phyloP scores from a whole-genome alignment of 176 grass and related monocot species.

The Carex littledalei region DNA sequence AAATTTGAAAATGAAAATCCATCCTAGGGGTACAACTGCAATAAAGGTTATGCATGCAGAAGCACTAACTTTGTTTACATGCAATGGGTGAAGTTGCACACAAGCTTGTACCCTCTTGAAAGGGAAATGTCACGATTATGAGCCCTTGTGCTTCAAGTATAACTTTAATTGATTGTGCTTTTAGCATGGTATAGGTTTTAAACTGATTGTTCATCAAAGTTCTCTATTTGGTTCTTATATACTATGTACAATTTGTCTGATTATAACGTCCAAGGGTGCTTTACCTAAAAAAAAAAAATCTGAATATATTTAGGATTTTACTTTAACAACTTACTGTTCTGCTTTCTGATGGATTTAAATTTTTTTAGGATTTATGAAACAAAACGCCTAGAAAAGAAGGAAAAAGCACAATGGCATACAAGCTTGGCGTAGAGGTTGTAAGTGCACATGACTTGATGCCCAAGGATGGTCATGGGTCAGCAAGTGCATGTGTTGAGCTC shows the following conservation, averaged over 20 bases:
- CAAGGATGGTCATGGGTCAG: conserved; percentile 88
- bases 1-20: background rate
- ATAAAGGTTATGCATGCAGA: background rate
- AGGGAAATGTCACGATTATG: background rate
- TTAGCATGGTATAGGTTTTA: background rate
- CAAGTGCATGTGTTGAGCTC: conserved; percentile 74
- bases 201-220: background rate
- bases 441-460: conserved; percentile 94
- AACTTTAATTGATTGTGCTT: background rate
- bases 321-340: background rate
- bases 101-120: background rate
- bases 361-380: background rate
- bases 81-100: background rate
- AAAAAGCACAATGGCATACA: conserved; percentile 48
- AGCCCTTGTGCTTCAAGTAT: background rate
- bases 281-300: no score
- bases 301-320: background rate
- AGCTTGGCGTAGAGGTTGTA: conserved; percentile 75
- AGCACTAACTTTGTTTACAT: background rate
- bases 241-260: background rate
- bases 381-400: background rate
- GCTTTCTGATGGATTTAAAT: conserved; percentile 12
- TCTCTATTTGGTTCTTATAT: background rate
- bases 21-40: background rate
- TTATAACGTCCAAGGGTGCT: no score